Evolutionary conservation across 1,284 basidiomycete genomes (phyloP), one percentile per base, ranked within the genome.

Genomic region (Naganishia albida): DNA sequence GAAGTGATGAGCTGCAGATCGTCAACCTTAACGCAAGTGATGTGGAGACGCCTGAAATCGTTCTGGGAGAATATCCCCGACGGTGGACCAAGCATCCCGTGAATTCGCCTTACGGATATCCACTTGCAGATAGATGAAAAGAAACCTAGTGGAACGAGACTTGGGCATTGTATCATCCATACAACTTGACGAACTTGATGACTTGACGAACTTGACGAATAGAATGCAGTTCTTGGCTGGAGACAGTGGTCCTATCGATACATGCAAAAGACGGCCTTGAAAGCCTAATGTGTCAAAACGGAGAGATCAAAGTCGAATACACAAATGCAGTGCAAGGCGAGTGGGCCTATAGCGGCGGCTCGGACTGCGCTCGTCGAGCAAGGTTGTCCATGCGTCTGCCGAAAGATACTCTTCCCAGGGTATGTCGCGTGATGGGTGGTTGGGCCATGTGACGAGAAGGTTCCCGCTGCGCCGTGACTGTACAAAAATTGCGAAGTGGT

Each of bases 321-420:
- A 25, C 54, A 59, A 59, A 25, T 39, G 46, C 28, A n/a, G 42
- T 18, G 8, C 25, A 23, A 26, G 25, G 25, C 26, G 12, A n/a
- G 43, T 25, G 13, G 6, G 34, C 34, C 30, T 42, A 60, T 23
- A 60, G 18, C 6, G 46, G 64, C 18, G 64, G 64, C 49, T 65
- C 64, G n/a, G 64, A 65, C 56, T 65, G 64, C 20, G 64, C 64
- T 44, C 64, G 38, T 34, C 64, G 42, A 18, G 55, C 38, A 39
- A 65, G 49, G 26, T 30, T 26, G 46, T 65, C 64, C 20, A 65
- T 42, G 16, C 44, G 56, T 18, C 53, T 43, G 30, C 64, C 64
- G 44, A 56, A 51, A 7, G 64, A 65, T 7, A 42, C 13, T 28
- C 44, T 65, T 40, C 50, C 46, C 23, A 43, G 18, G 30, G 20